Percentiles rank a stretch among this genome's conserved stretches.
These are phyloP conservation scores for Apiospora arundinis DNA, from an alignment of 2,329 filamentous ascomycete genomes.

Conservation along the genomic window DNA sequence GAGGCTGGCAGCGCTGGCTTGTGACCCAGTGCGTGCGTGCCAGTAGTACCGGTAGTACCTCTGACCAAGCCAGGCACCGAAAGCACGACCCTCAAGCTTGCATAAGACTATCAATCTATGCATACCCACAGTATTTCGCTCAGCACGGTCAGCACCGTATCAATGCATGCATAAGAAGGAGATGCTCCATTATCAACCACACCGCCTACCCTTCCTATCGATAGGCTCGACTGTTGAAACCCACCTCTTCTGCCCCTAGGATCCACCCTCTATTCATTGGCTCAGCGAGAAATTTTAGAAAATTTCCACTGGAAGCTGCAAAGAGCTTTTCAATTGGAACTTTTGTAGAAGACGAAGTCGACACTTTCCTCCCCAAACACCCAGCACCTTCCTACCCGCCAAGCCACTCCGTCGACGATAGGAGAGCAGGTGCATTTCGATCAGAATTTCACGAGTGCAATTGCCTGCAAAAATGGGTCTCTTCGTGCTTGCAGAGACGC, in stretches of 20 bases:
- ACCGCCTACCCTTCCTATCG: constrained; percentile 2
- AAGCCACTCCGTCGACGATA: constrained; percentile 5
- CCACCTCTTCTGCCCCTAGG: constrained; percentile 15
- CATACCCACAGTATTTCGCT: background rate
- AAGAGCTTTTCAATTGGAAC: constrained; percentile 19
- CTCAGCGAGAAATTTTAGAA: constrained; percentile 17
- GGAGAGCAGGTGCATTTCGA: constrained; percentile 10
- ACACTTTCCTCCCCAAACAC: constrained; percentile 11
- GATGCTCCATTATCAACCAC: background rate
- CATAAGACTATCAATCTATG: constrained; percentile 1
- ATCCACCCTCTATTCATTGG: constrained; percentile 15
- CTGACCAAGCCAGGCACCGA: background rate
- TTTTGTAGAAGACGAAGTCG: constrained; percentile 14
- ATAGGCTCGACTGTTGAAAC: background rate
- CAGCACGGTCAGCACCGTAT: background rate
- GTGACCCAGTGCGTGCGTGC: too few species aligned
- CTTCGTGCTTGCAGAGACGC: constrained; percentile 93
- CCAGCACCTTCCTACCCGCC: constrained; percentile 11
- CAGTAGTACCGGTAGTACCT: too few species aligned
- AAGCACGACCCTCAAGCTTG: background rate
- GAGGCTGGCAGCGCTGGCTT: background rate
- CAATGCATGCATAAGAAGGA: background rate
- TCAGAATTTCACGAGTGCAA: constrained; percentile 6
- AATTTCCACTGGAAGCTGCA: constrained; percentile 18
- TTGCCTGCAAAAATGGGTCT: constrained; percentile 72